Evolutionary conservation across 2,329 filamentous ascomycete species (phyloP).

Genomic region (Claviceps sp.): DNA sequence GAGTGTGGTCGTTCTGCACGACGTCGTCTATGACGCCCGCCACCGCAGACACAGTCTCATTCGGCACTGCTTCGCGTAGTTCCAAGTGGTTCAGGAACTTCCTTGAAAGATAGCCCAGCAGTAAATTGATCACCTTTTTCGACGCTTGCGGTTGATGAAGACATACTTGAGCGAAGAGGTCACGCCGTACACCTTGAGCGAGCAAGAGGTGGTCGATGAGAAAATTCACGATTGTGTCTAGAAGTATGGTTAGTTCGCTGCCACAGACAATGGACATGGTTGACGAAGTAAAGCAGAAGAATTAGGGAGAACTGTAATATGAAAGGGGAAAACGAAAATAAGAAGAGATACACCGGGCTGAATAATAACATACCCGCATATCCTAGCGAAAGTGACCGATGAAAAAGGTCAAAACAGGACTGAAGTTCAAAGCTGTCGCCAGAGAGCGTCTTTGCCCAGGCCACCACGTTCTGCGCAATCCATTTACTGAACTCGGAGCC

Average conservation of each 20-base stretch:
- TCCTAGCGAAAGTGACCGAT: conserved; percentile 55
- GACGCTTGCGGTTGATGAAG: conserved; percentile 14
- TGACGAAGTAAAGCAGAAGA: not conserved
- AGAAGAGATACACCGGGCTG: not conserved
- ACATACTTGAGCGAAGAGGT: conserved; percentile 18
- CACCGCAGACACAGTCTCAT: conserved; percentile 38
- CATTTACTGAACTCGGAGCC: conserved; percentile 54
- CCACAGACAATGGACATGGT: not conserved
- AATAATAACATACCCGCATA: conserved; percentile 45
- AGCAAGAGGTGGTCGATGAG: conserved; percentile 26
- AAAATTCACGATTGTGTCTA: conserved; percentile 28
- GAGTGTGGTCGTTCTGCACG: conserved; percentile 29
- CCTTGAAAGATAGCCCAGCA: conserved; percentile 29
- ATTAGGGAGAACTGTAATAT: not conserved
- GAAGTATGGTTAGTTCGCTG: conserved; percentile 8
- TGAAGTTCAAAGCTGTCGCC: conserved; percentile 23
- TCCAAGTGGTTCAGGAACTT: conserved; percentile 25
- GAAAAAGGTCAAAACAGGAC: conserved; percentile 33
- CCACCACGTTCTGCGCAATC: conserved; percentile 52
- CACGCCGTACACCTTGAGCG: conserved; percentile 9
- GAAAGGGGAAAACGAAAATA: too few relatives aligned
- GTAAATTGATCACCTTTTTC: conserved; percentile 16
- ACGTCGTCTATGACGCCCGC: conserved; percentile 42
- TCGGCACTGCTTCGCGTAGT: conserved; percentile 16
- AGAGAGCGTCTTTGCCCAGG: conserved; percentile 23